Percentiles rank a stretch among this genome's conserved stretches.
These are phyloP conservation scores for Cyclocybe cylindracea DNA, from an alignment of 768 basidiomycete species.

Conservation along the genomic window DNA sequence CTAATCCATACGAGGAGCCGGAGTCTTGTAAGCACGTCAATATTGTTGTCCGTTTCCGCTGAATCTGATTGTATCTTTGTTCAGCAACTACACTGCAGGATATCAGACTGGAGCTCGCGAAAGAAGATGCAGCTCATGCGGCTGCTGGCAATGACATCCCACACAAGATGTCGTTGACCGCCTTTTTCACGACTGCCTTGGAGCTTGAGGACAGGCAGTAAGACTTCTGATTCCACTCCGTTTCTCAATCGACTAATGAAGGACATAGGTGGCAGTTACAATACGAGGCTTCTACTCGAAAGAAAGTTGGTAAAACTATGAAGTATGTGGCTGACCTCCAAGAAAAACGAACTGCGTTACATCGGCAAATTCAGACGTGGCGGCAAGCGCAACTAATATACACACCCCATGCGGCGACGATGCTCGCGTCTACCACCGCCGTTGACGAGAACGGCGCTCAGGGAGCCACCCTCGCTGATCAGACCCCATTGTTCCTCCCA, in stretches of 20 bases:
- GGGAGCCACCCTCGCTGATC: neutral
- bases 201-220: slow-evolving; percentile 17
- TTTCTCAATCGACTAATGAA: neutral
- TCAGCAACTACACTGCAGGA: slow-evolving; percentile 8
- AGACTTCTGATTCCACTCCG: neutral
- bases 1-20: slow-evolving; percentile 16
- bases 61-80: neutral
- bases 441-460: no score
- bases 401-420: slow-evolving; percentile 4
- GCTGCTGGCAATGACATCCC: neutral
- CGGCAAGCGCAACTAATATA: slow-evolving; percentile 7
- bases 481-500: slow-evolving; percentile 8
- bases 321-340: slow-evolving; percentile 9
- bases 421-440: neutral
- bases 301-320: neutral
- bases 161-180: neutral
- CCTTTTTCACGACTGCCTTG: slow-evolving; percentile 7
- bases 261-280: neutral
- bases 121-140: slow-evolving; percentile 4
- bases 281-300: no score
- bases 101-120: slow-evolving; percentile 8
- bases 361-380: slow-evolving; percentile 10
- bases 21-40: no score
- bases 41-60: no score
- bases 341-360: slow-evolving; percentile 8